Base-by-base conservation (phyloP, 164 flowering plant species). In the Platanus orientalis region DNA sequence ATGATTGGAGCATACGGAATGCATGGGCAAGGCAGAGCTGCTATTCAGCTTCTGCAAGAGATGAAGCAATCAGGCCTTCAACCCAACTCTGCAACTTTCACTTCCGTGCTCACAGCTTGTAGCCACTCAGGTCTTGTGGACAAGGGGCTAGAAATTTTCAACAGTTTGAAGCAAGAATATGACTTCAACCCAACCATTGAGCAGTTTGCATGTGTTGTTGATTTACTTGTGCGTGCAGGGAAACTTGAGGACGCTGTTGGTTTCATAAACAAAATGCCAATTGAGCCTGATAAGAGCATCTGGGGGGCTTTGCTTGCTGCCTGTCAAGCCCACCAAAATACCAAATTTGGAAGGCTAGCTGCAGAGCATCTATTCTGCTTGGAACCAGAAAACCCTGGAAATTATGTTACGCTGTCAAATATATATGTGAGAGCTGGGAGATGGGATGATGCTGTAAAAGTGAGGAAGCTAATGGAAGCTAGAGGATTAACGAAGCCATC, bases 91-190 rank as follows among this genome's bases (percentile, higher is more conserved):
- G 72, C 73, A 48, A 84, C 86, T 20, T 78, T 82, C 45, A 83
- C 81, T 34, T 76, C 79, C 25, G 75, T 68, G 5, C 74, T 84
- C 2, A 73, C 89, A 6, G 85, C 86, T 61, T 84, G 87, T 69
- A 81, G 77, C 71, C 86, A 84, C 65, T 76, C 85, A n/a, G 89
- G 89, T 62, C 76, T 83, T 28, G 74, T 81, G 25, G 76, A 79
- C 48, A 83, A 83, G 50, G 89, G 82, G 45, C 62, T 81, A 1
- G 39, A 78, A n/a, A 54, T 78, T 28, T 84, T 83, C 62, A n/a
- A 75, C 57, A 71, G 73, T 61, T 68, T 80, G 68, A 63, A 10
- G 25, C 59, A 4, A 26, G 73, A 80, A 28, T 74, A 57, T 62
- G 64, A 58, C 13, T 60, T 79, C 23, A 26, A 28, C n/a, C 84